Percentiles rank a stretch among this genome's conserved stretches.
phyloP scores from a whole-genome alignment of 2,329 filamentous ascomycete genomes.

The Botryotinia narcissicola region DNA sequence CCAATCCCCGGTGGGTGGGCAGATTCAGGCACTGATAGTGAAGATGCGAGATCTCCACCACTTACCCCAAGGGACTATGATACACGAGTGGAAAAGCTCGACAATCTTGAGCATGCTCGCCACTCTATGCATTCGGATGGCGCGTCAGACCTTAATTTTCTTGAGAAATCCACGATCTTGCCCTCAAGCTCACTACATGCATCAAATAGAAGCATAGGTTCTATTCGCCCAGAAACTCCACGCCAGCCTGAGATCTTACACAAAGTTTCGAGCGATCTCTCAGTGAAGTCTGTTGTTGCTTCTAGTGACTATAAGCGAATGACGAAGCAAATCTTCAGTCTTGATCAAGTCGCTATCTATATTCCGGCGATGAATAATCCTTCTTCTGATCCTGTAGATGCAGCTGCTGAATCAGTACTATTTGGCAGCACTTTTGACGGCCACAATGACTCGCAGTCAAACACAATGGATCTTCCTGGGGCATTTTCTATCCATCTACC shows the following conservation, averaged over 20 bases:
- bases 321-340: slow-evolving; percentile 38
- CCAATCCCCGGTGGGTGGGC: slow-evolving; percentile 35
- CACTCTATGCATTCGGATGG: slow-evolving; percentile 17
- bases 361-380: slow-evolving; percentile 28
- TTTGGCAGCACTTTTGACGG: slow-evolving; percentile 28
- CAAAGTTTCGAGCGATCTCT: slow-evolving; percentile 30
- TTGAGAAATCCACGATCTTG: not conserved
- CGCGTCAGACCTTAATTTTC: not conserved
- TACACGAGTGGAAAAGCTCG: slow-evolving; percentile 21
- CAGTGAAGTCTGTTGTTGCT: slow-evolving; percentile 32
- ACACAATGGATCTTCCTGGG: slow-evolving; percentile 56
- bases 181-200: slow-evolving; percentile 17
- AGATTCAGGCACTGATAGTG: slow-evolving; percentile 27
- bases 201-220: slow-evolving; percentile 20
- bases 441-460: slow-evolving; percentile 33
- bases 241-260: slow-evolving; percentile 24
- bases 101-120: slow-evolving; percentile 34
- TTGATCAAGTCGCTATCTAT: slow-evolving; percentile 41
- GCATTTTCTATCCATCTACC: slow-evolving; percentile 54
- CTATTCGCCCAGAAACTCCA: slow-evolving; percentile 1
- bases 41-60: slow-evolving; percentile 24
- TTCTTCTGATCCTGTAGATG: slow-evolving; percentile 14
- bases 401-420: slow-evolving; percentile 17
- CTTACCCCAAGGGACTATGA: slow-evolving; percentile 26
- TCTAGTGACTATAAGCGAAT: slow-evolving; percentile 35